Conservation (phyloP, 2,329 filamentous ascomycete species). For the Daldinia sp. region DNA sequence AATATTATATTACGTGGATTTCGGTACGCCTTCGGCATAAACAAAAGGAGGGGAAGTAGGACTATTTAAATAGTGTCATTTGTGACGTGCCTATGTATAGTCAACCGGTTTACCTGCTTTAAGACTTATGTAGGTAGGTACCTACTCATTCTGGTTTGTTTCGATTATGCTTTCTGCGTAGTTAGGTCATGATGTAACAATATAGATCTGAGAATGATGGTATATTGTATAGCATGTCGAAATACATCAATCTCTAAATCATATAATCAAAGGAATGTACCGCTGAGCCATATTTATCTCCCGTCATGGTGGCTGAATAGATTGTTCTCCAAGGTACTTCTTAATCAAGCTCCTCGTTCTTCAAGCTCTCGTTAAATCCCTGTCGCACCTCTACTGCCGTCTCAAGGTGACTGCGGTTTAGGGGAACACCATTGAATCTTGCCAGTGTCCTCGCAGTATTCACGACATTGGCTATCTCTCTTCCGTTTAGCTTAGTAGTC, state of each 20-base stretch:
- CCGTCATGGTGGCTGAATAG: not conserved
- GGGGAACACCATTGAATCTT: slow-evolving; percentile 35
- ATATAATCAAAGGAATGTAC: not conserved
- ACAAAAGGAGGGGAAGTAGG: no score
- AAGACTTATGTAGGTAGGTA: no score
- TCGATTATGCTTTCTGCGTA: no score
- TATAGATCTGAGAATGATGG: not conserved
- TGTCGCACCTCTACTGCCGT: slow-evolving; percentile 42
- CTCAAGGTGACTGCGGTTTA: slow-evolving; percentile 39
- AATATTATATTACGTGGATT: not conserved
- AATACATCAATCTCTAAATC: not conserved
- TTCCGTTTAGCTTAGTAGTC: slow-evolving; percentile 35
- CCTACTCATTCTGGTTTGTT: no score
- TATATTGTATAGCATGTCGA: not conserved
- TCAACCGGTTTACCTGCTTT: no score
- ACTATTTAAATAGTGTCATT: no score
- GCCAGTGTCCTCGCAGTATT: slow-evolving; percentile 43
- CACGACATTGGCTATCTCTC: slow-evolving; percentile 43
- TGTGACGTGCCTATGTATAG: no score
- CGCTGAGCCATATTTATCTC: not conserved
- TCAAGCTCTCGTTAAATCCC: slow-evolving; percentile 39
- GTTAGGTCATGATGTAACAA: not conserved
- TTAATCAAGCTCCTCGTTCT: not conserved
- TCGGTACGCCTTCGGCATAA: not conserved
- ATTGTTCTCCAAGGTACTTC: no score